These are phyloP conservation scores for Canariomyces notabilis DNA, from an alignment of 2,329 filamentous ascomycete species.

Conservation along the genomic window DNA sequence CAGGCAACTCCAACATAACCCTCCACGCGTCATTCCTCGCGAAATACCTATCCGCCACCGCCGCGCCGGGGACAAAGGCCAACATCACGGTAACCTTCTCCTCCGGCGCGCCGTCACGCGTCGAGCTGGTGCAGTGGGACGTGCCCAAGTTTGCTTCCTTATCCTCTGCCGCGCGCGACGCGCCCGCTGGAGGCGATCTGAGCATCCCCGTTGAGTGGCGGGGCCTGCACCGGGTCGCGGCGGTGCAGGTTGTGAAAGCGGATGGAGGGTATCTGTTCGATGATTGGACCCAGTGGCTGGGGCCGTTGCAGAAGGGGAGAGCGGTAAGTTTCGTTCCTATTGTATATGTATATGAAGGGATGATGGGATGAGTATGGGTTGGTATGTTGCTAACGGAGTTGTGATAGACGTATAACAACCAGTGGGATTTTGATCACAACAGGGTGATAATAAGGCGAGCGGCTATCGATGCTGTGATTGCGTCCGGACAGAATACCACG, in stretches of 20 bases:
- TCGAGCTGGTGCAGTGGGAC: conserved; percentile 51
- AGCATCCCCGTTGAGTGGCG: conserved; percentile 48
- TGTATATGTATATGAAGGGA: no score
- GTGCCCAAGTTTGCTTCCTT: conserved; percentile 34
- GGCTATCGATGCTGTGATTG: conserved; percentile 43
- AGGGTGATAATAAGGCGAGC: conserved; percentile 42
- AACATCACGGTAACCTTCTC: conserved; percentile 51
- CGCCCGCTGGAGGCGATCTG: conserved; percentile 32
- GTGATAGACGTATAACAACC: conserved; percentile 23
- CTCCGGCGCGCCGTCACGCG: conserved; percentile 39
- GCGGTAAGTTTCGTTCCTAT: conserved; percentile 28
- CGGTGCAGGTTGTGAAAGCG: conserved; percentile 44
- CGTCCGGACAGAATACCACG: conserved; percentile 38
- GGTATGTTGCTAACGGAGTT: background rate
- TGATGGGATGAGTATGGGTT: conserved; percentile 37
- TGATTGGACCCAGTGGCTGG: conserved; percentile 51
- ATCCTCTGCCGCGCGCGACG: conserved; percentile 2
- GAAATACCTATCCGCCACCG: conserved; percentile 37
- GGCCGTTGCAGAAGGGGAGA: conserved; percentile 45
- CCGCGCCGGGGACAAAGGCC: conserved; percentile 41
- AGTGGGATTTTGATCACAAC: conserved; percentile 47
- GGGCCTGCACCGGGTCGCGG: conserved; percentile 44
- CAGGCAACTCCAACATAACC: conserved; percentile 36
- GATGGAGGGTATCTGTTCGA: conserved; percentile 50
- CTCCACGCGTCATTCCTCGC: conserved; percentile 44